Evolutionary conservation across 1,284 basidiomycete genomes (phyloP), one percentile per base, ranked within the genome.

Genomic region (Ustanciosporium gigantosporum): DNA sequence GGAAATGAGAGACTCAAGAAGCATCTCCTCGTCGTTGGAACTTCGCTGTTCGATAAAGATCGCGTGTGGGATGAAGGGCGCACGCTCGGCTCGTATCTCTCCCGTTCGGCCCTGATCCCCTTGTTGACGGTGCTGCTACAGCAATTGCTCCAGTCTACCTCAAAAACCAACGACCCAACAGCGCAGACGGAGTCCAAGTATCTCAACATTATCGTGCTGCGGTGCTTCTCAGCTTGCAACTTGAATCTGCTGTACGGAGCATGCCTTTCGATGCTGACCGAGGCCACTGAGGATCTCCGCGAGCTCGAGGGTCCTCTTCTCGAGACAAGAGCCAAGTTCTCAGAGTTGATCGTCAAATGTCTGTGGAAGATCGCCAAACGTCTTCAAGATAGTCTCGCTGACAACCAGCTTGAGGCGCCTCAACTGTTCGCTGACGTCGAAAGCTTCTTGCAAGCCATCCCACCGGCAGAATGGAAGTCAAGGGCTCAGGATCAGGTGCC

Each of bases 281-380:
- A 90, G 70, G 90, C 96, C 24, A 89, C 92, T 27, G 88, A 78
- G 86, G 79, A 90, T 87, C 34, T 96, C 89, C 81, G 88, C 86
- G 14, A 83, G 79, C 56, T 79, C 4, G 47, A 62, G 2, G 78
- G 68, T 6, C 61, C 50, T 5, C 70, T 76, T 32, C 57, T 79
- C 15, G 58, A 70, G 8, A 75, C 74, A 22, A 70, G 79, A 0
- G 86, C 91, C 1, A 90, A 89, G 73, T 91, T 97, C 38, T 92
- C 93, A 6, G 95, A 98, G 78, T 83, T 99, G 24, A 89, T 98
- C 23, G 82, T 98, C 70, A 98, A 98, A 82, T 99, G 95, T 79
- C 85, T 98, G 25, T 98, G 95, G 95, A 98, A 98, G 80, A 82
- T 97, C 43, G 92, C 92, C 8, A 86, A 94, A 66, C 91, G 90